These are phyloP conservation scores for Russula sp. DNA, from an alignment of 768 basidiomycete species.

Conservation along the genomic window DNA sequence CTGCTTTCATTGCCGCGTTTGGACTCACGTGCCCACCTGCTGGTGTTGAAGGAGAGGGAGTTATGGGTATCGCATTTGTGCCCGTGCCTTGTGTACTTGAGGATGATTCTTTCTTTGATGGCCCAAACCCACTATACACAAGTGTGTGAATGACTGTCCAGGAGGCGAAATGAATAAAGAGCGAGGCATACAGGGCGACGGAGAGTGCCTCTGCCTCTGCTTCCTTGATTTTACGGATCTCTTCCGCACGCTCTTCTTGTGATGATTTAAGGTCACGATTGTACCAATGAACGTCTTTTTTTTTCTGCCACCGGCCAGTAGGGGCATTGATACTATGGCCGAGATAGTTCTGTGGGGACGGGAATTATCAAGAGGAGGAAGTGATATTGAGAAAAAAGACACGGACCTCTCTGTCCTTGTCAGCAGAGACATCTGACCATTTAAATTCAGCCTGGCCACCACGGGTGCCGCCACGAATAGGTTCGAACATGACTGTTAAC, in stretches of 20 bases:
- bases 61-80: constrained; percentile 35
- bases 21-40: constrained; percentile 19
- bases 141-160: constrained; percentile 6
- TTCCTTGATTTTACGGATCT: constrained; percentile 81
- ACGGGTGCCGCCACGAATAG: constrained; percentile 82
- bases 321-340: constrained; percentile 95
- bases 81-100: constrained; percentile 34
- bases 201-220: constrained; percentile 86
- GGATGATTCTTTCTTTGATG: constrained; percentile 39
- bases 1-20: constrained; percentile 29
- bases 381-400: background rate
- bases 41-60: constrained; percentile 11
- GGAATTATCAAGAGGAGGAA: background rate
- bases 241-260: constrained; percentile 57
- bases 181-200: constrained; percentile 61
- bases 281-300: constrained; percentile 97
- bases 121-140: constrained; percentile 64
- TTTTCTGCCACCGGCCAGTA: constrained; percentile 95
- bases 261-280: constrained; percentile 52
- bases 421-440: constrained; percentile 85
- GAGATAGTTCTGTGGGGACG: constrained; percentile 71
- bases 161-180: background rate
- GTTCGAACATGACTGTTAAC: constrained; percentile 63
- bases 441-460: constrained; percentile 92
- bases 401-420: constrained; percentile 87